A percentile compares a stretch with the other conserved stretches of the same genome.
These are phyloP conservation scores for Auricularia heimuer DNA, from an alignment of 768 basidiomycete genomes.

Conservation along the genomic window DNA sequence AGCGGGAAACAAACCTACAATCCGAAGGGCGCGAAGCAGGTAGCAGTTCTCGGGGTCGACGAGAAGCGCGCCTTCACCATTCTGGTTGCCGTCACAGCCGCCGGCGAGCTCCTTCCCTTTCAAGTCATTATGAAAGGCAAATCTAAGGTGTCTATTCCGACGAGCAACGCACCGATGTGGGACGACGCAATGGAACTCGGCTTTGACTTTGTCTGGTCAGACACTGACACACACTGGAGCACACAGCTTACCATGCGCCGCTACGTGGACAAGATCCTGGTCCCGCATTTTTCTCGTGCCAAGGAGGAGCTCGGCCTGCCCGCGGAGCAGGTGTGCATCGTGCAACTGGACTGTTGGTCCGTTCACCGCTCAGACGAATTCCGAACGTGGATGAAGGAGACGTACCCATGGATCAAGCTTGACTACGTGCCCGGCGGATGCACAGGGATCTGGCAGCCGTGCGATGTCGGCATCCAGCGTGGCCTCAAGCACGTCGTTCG, in stretches of 20 bases:
- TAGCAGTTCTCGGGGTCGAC: constrained; percentile 24
- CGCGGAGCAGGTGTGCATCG: constrained; percentile 4
- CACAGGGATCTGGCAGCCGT: constrained; percentile 25
- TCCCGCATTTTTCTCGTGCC: constrained; percentile 4
- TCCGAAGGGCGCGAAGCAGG: constrained; percentile 24
- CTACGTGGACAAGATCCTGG: constrained; percentile 5
- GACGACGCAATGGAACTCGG: constrained; percentile 16
- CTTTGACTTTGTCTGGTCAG: constrained; percentile 18
- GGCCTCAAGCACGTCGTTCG: constrained; percentile 27
- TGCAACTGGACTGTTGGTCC: constrained; percentile 16
- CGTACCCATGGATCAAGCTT: constrained; percentile 23
- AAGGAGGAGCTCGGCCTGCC: constrained; percentile 2
- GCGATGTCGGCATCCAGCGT: constrained; percentile 27
- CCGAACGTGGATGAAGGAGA: constrained; percentile 22
- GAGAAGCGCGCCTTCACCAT: constrained; percentile 36
- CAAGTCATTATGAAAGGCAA: constrained; percentile 30
- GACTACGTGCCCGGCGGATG: constrained; percentile 25
- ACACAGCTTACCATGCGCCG: constrained; percentile 7
- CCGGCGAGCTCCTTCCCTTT: constrained; percentile 26
- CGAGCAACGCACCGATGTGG: constrained; percentile 8
- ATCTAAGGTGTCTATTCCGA: constrained; percentile 18
- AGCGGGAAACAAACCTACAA: constrained; percentile 22
- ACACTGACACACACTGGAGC: constrained; percentile 10
- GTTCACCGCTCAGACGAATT: constrained; percentile 30
- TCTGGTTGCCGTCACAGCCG: constrained; percentile 21